Base-by-base conservation (phyloP, 257 asterid species). In the Solanum appendiculatum region DNA sequence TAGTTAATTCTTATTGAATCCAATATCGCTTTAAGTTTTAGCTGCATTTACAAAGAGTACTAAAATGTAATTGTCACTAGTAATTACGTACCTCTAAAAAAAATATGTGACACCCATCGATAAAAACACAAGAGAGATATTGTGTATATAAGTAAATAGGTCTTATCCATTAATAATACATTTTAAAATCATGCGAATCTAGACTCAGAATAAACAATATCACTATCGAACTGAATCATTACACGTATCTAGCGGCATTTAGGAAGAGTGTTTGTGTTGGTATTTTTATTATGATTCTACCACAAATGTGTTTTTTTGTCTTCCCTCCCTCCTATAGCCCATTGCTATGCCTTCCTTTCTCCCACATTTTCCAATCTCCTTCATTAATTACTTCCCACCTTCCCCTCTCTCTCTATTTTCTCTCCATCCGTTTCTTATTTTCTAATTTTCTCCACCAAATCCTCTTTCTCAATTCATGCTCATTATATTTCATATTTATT, bases 371-470 rank as follows among this genome's bases (percentile, higher is more conserved):
- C 84, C 64, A 78, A 44, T 78, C 63, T 1, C n/a, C 37, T 7
- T 68, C 75, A 68, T 80, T 80, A 80, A 80, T 80, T 80, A 80
- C 85, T 27, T 44, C 66, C 85, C 66, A 80, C 85, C 85, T 80
- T 80, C 85, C 27, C 14, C 58, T 23, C 83, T 14, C 83, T 42
- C n/a, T 42, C 31, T 42, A 77, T 77, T 42, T 51, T 16, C 87
- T 46, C 75, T 23, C 70, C 27, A 86, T 69, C 82, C 86, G 81
- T 84, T 39, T 56, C 25, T 84, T 33, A 34, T 44, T 36, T 84
- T 64, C 75, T 42, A 42, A 86, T 77, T 86, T 25, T 60, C 86
- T 36, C 68, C 85, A 46, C 85, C 66, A 80, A 80, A 80, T 80
- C 64, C 31, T 40, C 80, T 25, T 64, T 40, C 48, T 60, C 20